Evolutionary conservation across 2,329 filamentous ascomycete genomes (phyloP).

Genomic region (Aspergillus vadensis): DNA sequence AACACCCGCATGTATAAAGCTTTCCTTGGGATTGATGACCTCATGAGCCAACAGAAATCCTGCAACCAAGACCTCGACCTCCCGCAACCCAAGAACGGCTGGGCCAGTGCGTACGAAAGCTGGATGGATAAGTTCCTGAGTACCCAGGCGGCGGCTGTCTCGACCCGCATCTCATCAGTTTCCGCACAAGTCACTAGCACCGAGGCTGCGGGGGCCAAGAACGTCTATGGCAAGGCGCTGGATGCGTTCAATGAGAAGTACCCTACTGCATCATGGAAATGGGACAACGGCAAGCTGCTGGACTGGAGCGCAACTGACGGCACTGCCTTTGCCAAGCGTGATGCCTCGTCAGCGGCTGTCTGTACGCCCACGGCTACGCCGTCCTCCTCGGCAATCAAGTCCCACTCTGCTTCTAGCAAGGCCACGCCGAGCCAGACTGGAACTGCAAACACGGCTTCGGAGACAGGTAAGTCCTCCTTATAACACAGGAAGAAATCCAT

Average conservation of each 20-base stretch:
- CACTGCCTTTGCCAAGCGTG: constrained; percentile 1
- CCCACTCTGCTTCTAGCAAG: not conserved
- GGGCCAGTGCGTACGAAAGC: not conserved
- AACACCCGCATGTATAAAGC: constrained; percentile 8
- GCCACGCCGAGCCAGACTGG: not conserved
- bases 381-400: not conserved
- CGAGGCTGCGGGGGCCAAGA: constrained; percentile 3
- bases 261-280: constrained; percentile 1
- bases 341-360: not conserved
- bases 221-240: not conserved
- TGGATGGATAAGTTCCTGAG: constrained; percentile 6
- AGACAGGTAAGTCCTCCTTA: not conserved
- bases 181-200: not conserved
- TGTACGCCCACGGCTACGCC: not conserved
- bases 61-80: not conserved
- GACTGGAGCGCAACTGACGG: not conserved
- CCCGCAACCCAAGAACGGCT: not conserved
- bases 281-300: constrained; percentile 1
- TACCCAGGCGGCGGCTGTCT: not conserved
- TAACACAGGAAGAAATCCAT: not conserved
- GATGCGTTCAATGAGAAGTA: constrained; percentile 6
- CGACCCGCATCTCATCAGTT: not conserved
- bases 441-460: not conserved
- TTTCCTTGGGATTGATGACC: not conserved
- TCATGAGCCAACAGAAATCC: not conserved